These are phyloP conservation scores for Paradendryphiella salina DNA, from an alignment of 2,329 filamentous ascomycete genomes.

Conservation along the genomic window DNA sequence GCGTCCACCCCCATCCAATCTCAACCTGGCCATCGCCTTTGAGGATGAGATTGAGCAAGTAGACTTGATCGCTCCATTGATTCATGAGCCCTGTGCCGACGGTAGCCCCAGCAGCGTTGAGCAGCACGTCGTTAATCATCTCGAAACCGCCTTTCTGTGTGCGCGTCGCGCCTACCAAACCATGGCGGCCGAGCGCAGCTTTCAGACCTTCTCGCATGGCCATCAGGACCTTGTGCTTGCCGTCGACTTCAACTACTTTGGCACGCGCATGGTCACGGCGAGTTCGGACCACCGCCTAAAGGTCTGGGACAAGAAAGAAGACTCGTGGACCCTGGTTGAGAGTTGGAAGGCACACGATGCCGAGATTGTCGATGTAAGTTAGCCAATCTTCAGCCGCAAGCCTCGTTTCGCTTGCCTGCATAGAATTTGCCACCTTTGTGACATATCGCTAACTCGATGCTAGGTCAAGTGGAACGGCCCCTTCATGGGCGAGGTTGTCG, in stretches of 20 bases:
- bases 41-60: conserved; percentile 40
- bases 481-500: conserved; percentile 84
- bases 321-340: conserved; percentile 79
- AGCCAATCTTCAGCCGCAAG: conserved; percentile 21
- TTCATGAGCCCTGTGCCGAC: conserved; percentile 43
- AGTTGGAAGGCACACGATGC: conserved; percentile 89
- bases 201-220: conserved; percentile 68
- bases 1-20: conserved; percentile 38
- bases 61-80: conserved; percentile 40
- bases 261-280: conserved; percentile 86
- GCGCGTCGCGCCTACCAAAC: conserved; percentile 37
- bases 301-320: conserved; percentile 80
- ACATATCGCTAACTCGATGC: conserved; percentile 24
- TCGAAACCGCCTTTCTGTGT: conserved; percentile 35
- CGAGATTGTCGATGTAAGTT: conserved; percentile 79
- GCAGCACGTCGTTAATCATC: conserved; percentile 29
- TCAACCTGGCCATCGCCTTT: conserved; percentile 34
- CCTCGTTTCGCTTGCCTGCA: conserved; percentile 24
- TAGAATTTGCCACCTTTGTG: conserved; percentile 21
- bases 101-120: conserved; percentile 33
- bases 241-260: conserved; percentile 88
- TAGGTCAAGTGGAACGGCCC: conserved; percentile 93
- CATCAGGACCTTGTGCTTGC: conserved; percentile 81
- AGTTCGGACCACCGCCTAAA: conserved; percentile 92
- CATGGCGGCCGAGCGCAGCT: conserved; percentile 46